These are phyloP conservation scores for Rhododendron ovatum DNA, from an alignment of 148 eudicot species.

Conservation along the genomic window DNA sequence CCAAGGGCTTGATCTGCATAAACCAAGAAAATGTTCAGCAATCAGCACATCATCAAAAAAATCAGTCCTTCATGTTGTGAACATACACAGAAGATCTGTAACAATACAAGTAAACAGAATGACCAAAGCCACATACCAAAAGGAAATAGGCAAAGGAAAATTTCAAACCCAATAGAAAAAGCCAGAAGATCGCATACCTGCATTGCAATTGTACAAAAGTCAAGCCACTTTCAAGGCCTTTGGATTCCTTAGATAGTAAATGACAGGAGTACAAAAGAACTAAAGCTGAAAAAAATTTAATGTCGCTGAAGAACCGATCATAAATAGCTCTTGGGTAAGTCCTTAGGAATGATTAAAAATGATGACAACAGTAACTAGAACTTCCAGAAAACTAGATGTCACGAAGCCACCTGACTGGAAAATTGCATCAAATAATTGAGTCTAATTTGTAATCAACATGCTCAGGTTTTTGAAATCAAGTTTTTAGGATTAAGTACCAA, in stretches of 20 bases:
- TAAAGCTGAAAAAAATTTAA: neutral
- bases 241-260: neutral
- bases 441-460: neutral
- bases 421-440: neutral
- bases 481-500: neutral
- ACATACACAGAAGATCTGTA: neutral
- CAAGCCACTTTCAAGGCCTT: neutral
- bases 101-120: neutral
- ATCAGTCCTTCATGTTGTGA: neutral
- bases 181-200: slow-evolving; percentile 90
- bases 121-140: slow-evolving; percentile 48
- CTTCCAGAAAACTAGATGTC: neutral
- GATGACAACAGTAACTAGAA: neutral
- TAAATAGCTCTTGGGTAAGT: neutral
- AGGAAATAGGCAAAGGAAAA: slow-evolving; percentile 82
- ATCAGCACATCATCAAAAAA: neutral
- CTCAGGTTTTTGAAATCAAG: neutral
- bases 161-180: slow-evolving; percentile 71
- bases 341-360: neutral
- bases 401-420: neutral
- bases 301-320: neutral
- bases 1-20: slow-evolving; percentile 81
- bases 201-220: slow-evolving; percentile 12
- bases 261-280: neutral
- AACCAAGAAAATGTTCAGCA: neutral